These are phyloP conservation scores for Cenococcum geophilum DNA, from an alignment of 495 filamentous ascomycete species.

Conservation along the genomic window DNA sequence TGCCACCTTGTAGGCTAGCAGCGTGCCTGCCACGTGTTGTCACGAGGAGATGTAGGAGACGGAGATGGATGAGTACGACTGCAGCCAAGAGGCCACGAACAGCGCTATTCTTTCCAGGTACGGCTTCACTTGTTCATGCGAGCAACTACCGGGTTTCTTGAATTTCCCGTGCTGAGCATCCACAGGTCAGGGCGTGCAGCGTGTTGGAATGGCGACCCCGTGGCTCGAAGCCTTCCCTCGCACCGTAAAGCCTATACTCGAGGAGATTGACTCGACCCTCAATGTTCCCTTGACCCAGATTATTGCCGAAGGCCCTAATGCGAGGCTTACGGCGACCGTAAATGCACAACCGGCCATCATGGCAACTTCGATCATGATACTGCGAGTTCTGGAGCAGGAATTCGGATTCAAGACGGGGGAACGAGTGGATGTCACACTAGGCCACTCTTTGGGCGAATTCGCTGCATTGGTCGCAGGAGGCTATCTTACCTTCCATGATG, in stretches of 20 bases:
- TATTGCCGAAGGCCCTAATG: slow-evolving; percentile 73
- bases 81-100: slow-evolving; percentile 35
- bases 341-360: slow-evolving; percentile 95
- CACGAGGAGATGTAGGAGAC: not conserved
- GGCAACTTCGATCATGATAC: slow-evolving; percentile 83
- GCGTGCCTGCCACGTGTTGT: not conserved
- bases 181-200: slow-evolving; percentile 87
- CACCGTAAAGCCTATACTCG: slow-evolving; percentile 63
- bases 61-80: slow-evolving; percentile 25
- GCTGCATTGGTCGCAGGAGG: slow-evolving; percentile 80
- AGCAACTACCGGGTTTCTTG: not conserved
- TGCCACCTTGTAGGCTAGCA: not conserved
- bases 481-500: slow-evolving; percentile 69
- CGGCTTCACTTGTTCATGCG: not conserved
- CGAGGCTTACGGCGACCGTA: slow-evolving; percentile 67
- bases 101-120: slow-evolving; percentile 43
- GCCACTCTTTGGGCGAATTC: slow-evolving; percentile 94
- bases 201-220: slow-evolving; percentile 80
- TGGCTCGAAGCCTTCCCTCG: slow-evolving; percentile 80
- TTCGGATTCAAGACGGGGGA: slow-evolving; percentile 68
- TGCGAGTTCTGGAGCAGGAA: slow-evolving; percentile 79
- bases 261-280: slow-evolving; percentile 76
- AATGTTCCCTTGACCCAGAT: slow-evolving; percentile 63
- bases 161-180: slow-evolving; percentile 1
- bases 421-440: slow-evolving; percentile 72